A percentile compares a stretch with the other conserved stretches of the same genome.
These are phyloP conservation scores for Neurospora africana DNA, from an alignment of 495 filamentous ascomycete genomes.

Conservation along the genomic window DNA sequence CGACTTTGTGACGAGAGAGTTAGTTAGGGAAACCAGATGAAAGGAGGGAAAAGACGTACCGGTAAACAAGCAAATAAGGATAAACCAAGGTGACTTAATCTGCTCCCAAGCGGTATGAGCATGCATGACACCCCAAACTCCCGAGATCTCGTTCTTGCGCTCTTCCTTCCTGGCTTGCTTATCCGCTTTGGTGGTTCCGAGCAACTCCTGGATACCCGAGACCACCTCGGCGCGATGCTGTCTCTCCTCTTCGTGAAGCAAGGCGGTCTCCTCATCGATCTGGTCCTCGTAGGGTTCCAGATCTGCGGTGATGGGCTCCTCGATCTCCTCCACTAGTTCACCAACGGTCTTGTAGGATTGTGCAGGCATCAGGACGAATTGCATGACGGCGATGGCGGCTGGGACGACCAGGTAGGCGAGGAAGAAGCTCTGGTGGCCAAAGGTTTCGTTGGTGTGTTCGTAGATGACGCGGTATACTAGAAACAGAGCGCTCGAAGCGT, in stretches of 20 bases:
- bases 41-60: slow-evolving; percentile 3
- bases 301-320: slow-evolving; percentile 28
- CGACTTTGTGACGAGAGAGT: slow-evolving; percentile 24
- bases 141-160: slow-evolving; percentile 51
- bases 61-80: slow-evolving; percentile 78
- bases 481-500: slow-evolving; percentile 81
- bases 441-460: slow-evolving; percentile 45
- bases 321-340: slow-evolving; percentile 65
- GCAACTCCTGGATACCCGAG: slow-evolving; percentile 61
- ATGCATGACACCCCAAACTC: slow-evolving; percentile 87
- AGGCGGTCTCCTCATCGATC: slow-evolving; percentile 48
- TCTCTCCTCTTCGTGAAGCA: slow-evolving; percentile 52
- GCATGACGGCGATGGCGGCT: slow-evolving; percentile 52
- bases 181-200: slow-evolving; percentile 50
- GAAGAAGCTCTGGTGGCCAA: slow-evolving; percentile 66
- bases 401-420: slow-evolving; percentile 67
- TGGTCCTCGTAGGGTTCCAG: slow-evolving; percentile 44
- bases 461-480: slow-evolving; percentile 74
- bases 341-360: slow-evolving; percentile 83
- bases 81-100: slow-evolving; percentile 76
- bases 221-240: slow-evolving; percentile 58
- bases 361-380: slow-evolving; percentile 66
- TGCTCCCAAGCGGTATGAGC: slow-evolving; percentile 60
- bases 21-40: not conserved
- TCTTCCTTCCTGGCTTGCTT: slow-evolving; percentile 43